Evolutionary conservation across 768 basidiomycete genomes (phyloP), one percentile per base, ranked within the genome.

Genomic region (Coprinellus aureogranulatus): DNA sequence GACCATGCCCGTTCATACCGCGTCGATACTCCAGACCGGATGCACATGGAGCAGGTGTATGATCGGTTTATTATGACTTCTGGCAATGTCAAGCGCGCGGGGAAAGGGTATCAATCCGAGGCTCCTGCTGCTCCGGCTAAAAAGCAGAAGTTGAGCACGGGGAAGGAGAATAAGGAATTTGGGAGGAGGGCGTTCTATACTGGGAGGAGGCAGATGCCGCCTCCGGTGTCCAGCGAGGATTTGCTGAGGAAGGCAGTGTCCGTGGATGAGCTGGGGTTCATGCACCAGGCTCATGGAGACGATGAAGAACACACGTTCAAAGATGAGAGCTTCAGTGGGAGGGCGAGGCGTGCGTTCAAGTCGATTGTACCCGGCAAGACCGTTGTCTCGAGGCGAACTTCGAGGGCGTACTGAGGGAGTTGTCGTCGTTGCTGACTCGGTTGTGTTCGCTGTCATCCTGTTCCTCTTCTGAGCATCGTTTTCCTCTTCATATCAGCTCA

Each of bases 61-160:
- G 91, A 93, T 62, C 83, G 87, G 41, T 87, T 92, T 75, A 76
- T 92, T 27, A 89, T 91, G 87, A 89, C 88, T 1, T 82, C 86
- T 1, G 87, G 88, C 26, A 34, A 34, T 14, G 90, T 93, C 40
- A 91, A 86, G 65, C 88, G 90, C 27, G 72, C 88, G 8, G 91
- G 91, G 3, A 86, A 83, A 64, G 90, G 91, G 5, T 92, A 92
- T 63, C 88, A 92, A 69, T 91, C 89, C 2, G 83, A 89, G 53
- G 82, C 81, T 60, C 54, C 72, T 53, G 79, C 75, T 23, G 77
- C 83, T 0, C 55, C 64, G 3, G 65, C 78, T 40, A 70, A 71
- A 14, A 63, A 56, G 16, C 48, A 64, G 2, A 64, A 65, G 57
- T 59, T 68, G 26, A 55, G 45, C 57, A 31, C 27, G 41, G 59